Conservation (phyloP, 2,329 filamentous ascomycete genomes). For the Talaromyces sp. region DNA sequence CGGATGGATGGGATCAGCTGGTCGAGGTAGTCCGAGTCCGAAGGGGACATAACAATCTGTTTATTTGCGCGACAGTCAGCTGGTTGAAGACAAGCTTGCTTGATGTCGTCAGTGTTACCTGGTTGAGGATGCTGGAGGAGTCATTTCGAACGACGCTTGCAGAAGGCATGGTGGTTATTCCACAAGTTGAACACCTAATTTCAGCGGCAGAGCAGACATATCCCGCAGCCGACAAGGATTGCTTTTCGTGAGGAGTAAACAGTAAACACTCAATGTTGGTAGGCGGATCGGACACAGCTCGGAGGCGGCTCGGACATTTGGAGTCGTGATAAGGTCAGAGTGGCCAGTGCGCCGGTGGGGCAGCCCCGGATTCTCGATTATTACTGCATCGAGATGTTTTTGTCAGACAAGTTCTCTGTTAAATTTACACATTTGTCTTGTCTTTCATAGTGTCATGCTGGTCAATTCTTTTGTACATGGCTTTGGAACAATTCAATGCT, state of each 20-base stretch:
- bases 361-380: too few relatives aligned
- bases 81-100: neutral
- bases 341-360: neutral
- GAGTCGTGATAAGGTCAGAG: neutral
- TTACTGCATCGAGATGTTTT: too few relatives aligned
- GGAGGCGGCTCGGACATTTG: neutral
- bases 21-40: constrained; percentile 90
- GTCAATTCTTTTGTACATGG: too few relatives aligned
- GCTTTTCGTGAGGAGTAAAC: neutral
- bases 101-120: constrained; percentile 21
- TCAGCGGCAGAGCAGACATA: neutral
- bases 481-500: too few relatives aligned
- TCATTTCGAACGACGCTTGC: constrained; percentile 28
- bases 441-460: too few relatives aligned
- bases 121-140: constrained; percentile 33
- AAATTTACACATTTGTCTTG: too few relatives aligned
- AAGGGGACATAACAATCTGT: constrained; percentile 86
- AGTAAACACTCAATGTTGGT: neutral
- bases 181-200: neutral
- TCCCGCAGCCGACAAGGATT: neutral
- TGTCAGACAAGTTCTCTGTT: too few relatives aligned
- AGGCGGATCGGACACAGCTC: neutral
- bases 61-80: constrained; percentile 11
- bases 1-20: constrained; percentile 91
- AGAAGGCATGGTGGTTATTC: constrained; percentile 26